These are phyloP conservation scores for Candida taoyuanica DNA, from an alignment of 805 yeast genomes.

Conservation along the genomic window DNA sequence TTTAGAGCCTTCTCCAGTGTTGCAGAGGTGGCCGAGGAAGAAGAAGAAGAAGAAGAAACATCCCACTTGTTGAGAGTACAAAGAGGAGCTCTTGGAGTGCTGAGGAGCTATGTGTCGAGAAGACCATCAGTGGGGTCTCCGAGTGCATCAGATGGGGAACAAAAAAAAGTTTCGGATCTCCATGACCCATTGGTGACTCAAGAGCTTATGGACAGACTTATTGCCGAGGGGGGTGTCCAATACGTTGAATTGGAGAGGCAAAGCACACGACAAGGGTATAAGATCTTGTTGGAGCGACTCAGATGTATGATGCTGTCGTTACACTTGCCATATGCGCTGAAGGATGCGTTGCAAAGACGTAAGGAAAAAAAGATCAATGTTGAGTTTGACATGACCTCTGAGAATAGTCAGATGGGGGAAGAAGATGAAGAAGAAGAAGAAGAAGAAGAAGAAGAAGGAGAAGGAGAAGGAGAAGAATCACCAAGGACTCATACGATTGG, in stretches of 20 bases:
- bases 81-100: slow-evolving; percentile 3
- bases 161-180: neutral
- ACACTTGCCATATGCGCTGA: neutral
- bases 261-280: no score
- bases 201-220: neutral
- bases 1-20: slow-evolving; percentile 9
- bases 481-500: neutral
- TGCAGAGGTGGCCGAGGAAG: slow-evolving; percentile 2
- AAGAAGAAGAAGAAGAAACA: neutral
- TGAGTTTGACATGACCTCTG: neutral
- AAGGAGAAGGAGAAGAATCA: neutral
- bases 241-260: slow-evolving; percentile 17
- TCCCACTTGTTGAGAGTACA: neutral
- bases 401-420: no score
- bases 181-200: neutral
- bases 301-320: slow-evolving; percentile 2
- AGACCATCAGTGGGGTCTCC: no score
- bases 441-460: neutral
- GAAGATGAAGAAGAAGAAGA: neutral
- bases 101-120: slow-evolving; percentile 1
- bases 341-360: neutral
- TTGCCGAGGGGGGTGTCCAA: slow-evolving; percentile 9
- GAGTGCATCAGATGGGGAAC: no score
- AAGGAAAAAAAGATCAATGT: neutral
- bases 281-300: neutral